Base-by-base conservation (phyloP, 441 rosid species). In the Erodium texanum region DNA sequence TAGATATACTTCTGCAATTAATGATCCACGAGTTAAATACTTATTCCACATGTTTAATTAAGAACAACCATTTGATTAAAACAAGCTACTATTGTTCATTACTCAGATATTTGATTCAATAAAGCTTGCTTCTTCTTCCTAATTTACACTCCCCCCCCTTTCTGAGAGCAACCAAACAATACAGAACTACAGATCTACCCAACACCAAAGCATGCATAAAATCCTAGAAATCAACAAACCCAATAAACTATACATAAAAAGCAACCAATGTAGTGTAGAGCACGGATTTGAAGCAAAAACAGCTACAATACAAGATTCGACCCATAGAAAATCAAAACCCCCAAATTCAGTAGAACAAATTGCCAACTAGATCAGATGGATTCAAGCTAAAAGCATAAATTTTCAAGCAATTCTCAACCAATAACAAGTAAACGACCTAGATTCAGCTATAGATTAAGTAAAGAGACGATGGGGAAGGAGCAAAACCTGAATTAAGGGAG, bases 141-240 rank as follows among this genome's bases (percentile, higher is more conserved):
- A 38, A 20, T 66, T 67, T 18, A 14, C 66, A n/a, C n/a, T n/a
- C 6, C 5, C 36, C 36, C 36, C 36, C 6, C 36, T 32, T 32
- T 32, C 36, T 3, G 36, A 70, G 61, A 70, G 61, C 19, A 2
- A 67, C 29, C 61, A 74, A 68, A 45, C 52, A 69, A 66, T 20
- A 68, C 50, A 43, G 50, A 24, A 11, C 24, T 20, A 66, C 74
- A 81, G 80, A 81, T 81, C 84, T 68, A 48, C 32, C 52, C 54
- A 68, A n/a, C 72, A 43, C 76, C 71, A 56, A 68, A 68, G 24
- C 77, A 50, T 43, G 50, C 63, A 69, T 59, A 63, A 66, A 45
- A 54, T 22, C 64, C 64, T 36, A 62, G 34, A 6, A 29, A 29
- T 36, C 32, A 16, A 58, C 5, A 23, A 52, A 61, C 20, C 32